Conservation (phyloP, 139 green algal genomes). For the Chlorella sp. region DNA sequence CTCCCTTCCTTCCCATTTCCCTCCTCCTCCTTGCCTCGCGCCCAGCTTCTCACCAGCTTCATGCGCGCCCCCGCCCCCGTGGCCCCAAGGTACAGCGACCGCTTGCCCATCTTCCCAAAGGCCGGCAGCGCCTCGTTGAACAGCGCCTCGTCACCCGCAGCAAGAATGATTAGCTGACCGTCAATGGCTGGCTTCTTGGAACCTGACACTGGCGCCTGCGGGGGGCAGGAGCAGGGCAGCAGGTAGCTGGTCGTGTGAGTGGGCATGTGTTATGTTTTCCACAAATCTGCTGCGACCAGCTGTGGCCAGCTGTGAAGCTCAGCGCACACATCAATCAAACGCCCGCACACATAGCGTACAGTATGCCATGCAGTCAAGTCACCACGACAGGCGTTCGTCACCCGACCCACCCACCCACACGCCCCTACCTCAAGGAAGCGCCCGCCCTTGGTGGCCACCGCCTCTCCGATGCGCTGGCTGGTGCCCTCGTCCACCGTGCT, state of each 20-base stretch:
- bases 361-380: too few species aligned
- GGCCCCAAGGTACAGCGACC: slow-evolving; percentile 55
- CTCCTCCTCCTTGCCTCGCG: too few species aligned
- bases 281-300: neutral
- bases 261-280: neutral
- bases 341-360: too few species aligned
- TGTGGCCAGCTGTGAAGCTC: neutral
- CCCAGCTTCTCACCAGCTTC: slow-evolving; percentile 99
- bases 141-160: slow-evolving; percentile 36
- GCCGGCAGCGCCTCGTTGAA: slow-evolving; percentile 36
- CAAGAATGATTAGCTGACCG: slow-evolving; percentile 64
- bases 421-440: slow-evolving; percentile 52
- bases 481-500: slow-evolving; percentile 66
- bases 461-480: slow-evolving; percentile 47
- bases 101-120: slow-evolving; percentile 86
- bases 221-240: neutral
- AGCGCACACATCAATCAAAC: too few species aligned
- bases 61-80: slow-evolving; percentile 83
- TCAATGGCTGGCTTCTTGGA: slow-evolving; percentile 80
- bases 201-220: slow-evolving; percentile 66
- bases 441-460: slow-evolving; percentile 40
- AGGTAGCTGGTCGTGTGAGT: neutral
- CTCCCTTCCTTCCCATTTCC: too few species aligned
- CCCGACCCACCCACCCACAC: too few species aligned
- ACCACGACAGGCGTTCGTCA: too few species aligned